Percentiles rank a stretch among this genome's conserved stretches.
phyloP scores from a whole-genome alignment of 2,329 filamentous ascomycete species.

The Nemania diffusa region DNA sequence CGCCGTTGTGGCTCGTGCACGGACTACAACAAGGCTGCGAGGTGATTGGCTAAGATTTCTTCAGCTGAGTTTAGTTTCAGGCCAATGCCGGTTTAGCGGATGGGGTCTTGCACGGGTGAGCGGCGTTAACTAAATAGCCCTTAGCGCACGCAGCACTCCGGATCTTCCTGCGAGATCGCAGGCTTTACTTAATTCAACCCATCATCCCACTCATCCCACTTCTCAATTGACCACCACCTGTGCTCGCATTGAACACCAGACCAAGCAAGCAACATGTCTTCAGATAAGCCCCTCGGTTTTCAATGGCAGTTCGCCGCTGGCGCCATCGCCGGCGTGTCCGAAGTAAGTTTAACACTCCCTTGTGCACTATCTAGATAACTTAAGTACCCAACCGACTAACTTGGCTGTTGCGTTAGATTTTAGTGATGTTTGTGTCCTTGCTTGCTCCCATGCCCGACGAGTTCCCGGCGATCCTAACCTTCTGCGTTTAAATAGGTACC shows the following conservation, averaged over 20 bases:
- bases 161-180: constrained; percentile 32
- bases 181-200: constrained; percentile 26
- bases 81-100: constrained; percentile 13
- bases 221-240: constrained; percentile 33
- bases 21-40: neutral
- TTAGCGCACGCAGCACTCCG: neutral
- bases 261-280: constrained; percentile 33
- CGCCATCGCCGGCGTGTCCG: constrained; percentile 96
- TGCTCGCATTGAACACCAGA: constrained; percentile 29
- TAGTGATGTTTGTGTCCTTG: constrained; percentile 75
- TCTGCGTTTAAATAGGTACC: constrained; percentile 77
- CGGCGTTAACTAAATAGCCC: neutral
- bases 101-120: neutral
- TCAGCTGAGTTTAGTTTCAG: constrained; percentile 10
- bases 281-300: constrained; percentile 42
- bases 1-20: too few species aligned
- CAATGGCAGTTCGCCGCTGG: constrained; percentile 58
- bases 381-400: constrained; percentile 40
- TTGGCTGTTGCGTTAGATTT: constrained; percentile 68
- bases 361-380: neutral
- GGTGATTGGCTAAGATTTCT: constrained; percentile 14
- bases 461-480: constrained; percentile 36
- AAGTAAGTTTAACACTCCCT: constrained; percentile 69
- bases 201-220: constrained; percentile 34
- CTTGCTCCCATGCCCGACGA: constrained; percentile 23